Evolutionary conservation across 805 yeast genomes (phyloP).

Genomic region (Starmera caribaea): DNA sequence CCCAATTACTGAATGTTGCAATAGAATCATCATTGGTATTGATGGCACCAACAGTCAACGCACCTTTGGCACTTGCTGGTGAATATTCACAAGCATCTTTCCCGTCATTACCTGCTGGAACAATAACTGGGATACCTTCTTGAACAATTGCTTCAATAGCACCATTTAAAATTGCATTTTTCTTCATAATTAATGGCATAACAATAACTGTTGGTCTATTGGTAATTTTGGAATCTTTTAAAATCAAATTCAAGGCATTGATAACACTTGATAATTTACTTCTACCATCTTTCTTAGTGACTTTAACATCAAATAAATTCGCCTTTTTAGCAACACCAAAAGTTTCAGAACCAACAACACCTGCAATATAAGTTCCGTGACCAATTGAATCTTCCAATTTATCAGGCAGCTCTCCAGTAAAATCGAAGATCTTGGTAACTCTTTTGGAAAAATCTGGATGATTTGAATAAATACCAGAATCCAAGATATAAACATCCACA

Average conservation of each 20-base stretch:
- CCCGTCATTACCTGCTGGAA: constrained; percentile 42
- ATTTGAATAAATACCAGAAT: constrained; percentile 26
- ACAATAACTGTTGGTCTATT: constrained; percentile 28
- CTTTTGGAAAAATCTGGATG: constrained; percentile 37
- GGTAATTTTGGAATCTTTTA: constrained; percentile 19
- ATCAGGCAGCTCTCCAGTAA: constrained; percentile 26
- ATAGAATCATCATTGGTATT: constrained; percentile 61
- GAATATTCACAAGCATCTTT: constrained; percentile 34
- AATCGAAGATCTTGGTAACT: constrained; percentile 33
- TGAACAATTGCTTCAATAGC: constrained; percentile 32
- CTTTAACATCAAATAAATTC: constrained; percentile 32
- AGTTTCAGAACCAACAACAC: constrained; percentile 38
- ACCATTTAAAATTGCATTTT: constrained; percentile 31
- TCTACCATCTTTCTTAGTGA: constrained; percentile 28
- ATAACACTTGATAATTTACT: constrained; percentile 25
- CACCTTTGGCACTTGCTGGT: constrained; percentile 41
- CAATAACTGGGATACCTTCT: constrained; percentile 35
- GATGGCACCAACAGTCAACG: constrained; percentile 81
- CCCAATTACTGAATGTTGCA: constrained; percentile 36
- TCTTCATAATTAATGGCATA: constrained; percentile 27
- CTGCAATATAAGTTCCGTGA: constrained; percentile 53
- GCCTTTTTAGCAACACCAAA: constrained; percentile 44
- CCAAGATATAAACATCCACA: constrained; percentile 28
- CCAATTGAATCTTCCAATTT: constrained; percentile 28
- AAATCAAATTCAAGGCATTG: constrained; percentile 21